Percentiles rank a stretch among this genome's conserved stretches.
Conservation (phyloP, 768 basidiomycete species). For the Mycena floridula region DNA sequence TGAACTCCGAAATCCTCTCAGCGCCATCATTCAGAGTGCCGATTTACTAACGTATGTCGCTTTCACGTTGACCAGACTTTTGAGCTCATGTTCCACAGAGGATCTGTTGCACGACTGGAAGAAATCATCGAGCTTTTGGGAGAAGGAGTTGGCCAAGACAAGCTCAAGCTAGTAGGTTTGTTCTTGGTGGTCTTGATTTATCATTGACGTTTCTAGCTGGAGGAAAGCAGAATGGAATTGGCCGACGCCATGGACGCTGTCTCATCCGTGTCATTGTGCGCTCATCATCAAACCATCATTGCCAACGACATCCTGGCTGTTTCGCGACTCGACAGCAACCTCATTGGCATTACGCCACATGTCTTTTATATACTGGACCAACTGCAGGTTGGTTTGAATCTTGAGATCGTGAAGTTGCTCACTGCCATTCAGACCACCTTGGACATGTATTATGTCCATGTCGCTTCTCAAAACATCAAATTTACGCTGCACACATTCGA, state of each 20-base stretch:
- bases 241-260: constrained; percentile 2
- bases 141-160: too few species aligned
- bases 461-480: not conserved
- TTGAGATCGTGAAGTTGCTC: not conserved
- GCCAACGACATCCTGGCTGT: constrained; percentile 7
- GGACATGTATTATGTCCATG: constrained; percentile 5
- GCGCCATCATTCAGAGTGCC: constrained; percentile 5
- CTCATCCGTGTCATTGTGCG: constrained; percentile 3
- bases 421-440: not conserved
- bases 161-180: not conserved
- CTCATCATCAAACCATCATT: constrained; percentile 6
- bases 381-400: not conserved
- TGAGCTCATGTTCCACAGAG: too few species aligned
- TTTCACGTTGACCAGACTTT: not conserved
- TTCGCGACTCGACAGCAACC: constrained; percentile 6
- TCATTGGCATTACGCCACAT: not conserved
- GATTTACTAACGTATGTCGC: not conserved
- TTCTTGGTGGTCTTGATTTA: not conserved
- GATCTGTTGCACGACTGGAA: too few species aligned
- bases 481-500: not conserved
- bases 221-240: not conserved
- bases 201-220: not conserved
- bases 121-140: too few species aligned
- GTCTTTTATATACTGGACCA: constrained; percentile 3
- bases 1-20: constrained; percentile 5